A percentile compares a stretch with the other conserved stretches of the same genome.
These are phyloP conservation scores for Starmerella tilneyi DNA, from an alignment of 805 yeast genomes.

Conservation along the genomic window DNA sequence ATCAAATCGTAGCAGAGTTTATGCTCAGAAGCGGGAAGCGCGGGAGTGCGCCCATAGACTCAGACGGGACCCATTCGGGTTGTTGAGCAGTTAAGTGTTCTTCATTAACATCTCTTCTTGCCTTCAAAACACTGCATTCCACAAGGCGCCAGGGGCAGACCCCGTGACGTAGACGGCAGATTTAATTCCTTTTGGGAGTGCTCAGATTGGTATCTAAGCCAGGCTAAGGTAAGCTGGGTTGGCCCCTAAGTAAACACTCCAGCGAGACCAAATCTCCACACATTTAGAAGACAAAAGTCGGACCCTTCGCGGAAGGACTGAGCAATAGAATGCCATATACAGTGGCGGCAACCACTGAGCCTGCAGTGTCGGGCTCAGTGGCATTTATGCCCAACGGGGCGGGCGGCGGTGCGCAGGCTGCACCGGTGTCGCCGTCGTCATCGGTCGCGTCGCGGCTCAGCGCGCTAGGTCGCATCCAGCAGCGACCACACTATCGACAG, in stretches of 20 bases:
- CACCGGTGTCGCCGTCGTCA: constrained; percentile 10
- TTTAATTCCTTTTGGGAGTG: constrained; percentile 6
- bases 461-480: constrained; percentile 24
- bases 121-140: no score
- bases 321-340: constrained; percentile 4
- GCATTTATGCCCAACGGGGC: constrained; percentile 2
- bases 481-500: constrained; percentile 21
- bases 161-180: constrained; percentile 4
- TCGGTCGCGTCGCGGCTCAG: constrained; percentile 18
- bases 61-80: no score
- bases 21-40: no score
- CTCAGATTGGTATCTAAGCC: constrained; percentile 6
- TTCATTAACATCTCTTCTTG: no score
- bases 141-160: not conserved
- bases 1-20: no score
- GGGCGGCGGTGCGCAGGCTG: constrained; percentile 1
- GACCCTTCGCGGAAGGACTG: not conserved
- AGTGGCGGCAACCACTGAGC: constrained; percentile 5
- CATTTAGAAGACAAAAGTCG: not conserved
- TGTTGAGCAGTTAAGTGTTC: no score
- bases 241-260: constrained; percentile 3
- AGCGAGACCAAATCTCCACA: not conserved
- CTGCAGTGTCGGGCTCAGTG: not conserved
- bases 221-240: constrained; percentile 8
- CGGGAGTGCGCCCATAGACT: no score